Conservation (phyloP, 129 eudicot species). For the Chrysanthemum lavandulifolium region DNA sequence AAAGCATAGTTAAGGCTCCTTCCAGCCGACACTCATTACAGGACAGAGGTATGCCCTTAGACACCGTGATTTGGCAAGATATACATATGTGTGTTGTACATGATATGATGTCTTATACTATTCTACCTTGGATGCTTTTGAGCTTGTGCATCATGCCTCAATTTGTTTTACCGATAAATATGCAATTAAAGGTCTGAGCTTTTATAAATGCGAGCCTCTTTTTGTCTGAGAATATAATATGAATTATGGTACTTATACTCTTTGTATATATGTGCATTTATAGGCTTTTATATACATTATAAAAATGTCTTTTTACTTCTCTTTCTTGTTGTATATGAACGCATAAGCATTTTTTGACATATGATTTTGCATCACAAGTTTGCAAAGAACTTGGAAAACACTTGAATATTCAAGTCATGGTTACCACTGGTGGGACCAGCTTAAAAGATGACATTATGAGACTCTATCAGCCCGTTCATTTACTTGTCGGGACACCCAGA, state of each 20-base stretch:
- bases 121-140: background rate
- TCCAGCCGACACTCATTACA: conserved; percentile 74
- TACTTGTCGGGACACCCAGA: too few relatives aligned
- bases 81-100: background rate
- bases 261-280: background rate
- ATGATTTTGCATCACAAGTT: conserved; percentile 50
- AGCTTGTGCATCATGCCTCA: background rate
- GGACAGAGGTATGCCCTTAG: conserved; percentile 67
- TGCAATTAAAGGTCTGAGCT: too few relatives aligned
- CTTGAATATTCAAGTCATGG: conserved; percentile 78
- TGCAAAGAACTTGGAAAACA: conserved; percentile 94
- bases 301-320: background rate
- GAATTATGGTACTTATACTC: too few relatives aligned
- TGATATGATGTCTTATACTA: background rate
- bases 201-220: too few relatives aligned
- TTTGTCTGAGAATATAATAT: too few relatives aligned
- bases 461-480: too few relatives aligned
- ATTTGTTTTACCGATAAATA: background rate
- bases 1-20: conserved; percentile 79
- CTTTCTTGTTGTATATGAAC: background rate
- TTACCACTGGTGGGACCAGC: conserved; percentile 91
- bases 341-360: conserved; percentile 51
- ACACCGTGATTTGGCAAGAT: background rate
- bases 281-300: background rate
- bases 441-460: conserved; percentile 36